These are phyloP conservation scores for Marchantia paleacea DNA, from an alignment of 225 moss, liverwort and hornwort species.

Conservation along the genomic window DNA sequence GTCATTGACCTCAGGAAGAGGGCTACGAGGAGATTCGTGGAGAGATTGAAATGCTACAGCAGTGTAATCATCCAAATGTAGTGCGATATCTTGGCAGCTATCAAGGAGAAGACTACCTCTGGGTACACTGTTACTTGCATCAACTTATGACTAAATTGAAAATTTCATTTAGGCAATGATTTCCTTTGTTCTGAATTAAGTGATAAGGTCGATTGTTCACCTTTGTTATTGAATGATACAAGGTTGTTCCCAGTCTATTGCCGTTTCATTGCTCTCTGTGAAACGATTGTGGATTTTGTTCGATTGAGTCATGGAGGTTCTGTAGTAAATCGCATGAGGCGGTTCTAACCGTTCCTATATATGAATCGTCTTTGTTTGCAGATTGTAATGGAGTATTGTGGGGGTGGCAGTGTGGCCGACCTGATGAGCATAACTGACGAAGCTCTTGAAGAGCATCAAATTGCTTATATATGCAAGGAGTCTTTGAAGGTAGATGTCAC, in stretches of 20 bases:
- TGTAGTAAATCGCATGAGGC: not conserved
- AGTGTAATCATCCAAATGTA: constrained; percentile 97
- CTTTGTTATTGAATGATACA: too few relatives aligned
- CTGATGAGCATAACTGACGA: constrained; percentile 97
- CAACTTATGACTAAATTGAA: not conserved
- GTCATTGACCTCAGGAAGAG: constrained; percentile 56
- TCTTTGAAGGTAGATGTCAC: constrained; percentile 53
- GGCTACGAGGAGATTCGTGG: constrained; percentile 98
- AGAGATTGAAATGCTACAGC: constrained; percentile 97
- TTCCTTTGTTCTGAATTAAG: not conserved
- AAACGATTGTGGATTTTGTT: not conserved
- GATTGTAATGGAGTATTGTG: constrained; percentile 99
- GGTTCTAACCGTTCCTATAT: not conserved
- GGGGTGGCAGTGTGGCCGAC: constrained; percentile 98
- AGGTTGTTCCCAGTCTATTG: not conserved
- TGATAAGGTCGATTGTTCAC: not conserved
- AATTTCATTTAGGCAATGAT: not conserved
- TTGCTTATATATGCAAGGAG: constrained; percentile 96
- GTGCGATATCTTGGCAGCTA: constrained; percentile 92
- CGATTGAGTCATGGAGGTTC: not conserved
- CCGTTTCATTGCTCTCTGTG: not conserved
- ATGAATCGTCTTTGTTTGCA: constrained; percentile 33
- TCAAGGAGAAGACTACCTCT: constrained; percentile 96
- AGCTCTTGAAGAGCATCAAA: constrained; percentile 94
- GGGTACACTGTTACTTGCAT: constrained; percentile 35